phyloP scores from a whole-genome alignment of 108 stramenopile genomes.

The Fistulifera pelliculosa region DNA sequence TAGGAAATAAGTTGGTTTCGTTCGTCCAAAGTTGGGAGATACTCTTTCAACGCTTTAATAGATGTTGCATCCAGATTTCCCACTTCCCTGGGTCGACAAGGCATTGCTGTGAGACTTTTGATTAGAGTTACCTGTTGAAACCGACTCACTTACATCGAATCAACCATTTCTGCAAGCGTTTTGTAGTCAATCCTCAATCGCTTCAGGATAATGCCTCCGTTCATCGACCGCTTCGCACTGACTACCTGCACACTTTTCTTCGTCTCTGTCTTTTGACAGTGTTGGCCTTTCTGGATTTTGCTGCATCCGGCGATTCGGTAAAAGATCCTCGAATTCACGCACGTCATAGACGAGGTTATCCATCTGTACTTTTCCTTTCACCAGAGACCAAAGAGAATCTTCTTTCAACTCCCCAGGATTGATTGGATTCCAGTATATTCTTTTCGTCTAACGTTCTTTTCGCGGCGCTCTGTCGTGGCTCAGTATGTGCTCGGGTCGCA shows the following conservation, averaged over 20 bases:
- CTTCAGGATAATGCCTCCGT: conserved; percentile 83
- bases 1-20: conserved; percentile 37
- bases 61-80: conserved; percentile 67
- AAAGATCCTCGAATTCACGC: conserved; percentile 84
- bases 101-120: neutral
- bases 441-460: conserved; percentile 71
- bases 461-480: conserved; percentile 10
- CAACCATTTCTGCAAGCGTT: conserved; percentile 53
- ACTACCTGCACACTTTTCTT: conserved; percentile 84
- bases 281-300: conserved; percentile 39
- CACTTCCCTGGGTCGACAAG: conserved; percentile 32
- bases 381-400: conserved; percentile 80
- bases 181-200: conserved; percentile 63
- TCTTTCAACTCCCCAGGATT: conserved; percentile 67
- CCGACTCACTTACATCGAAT: conserved; percentile 59
- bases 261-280: no score
- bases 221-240: conserved; percentile 86
- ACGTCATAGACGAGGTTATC: conserved; percentile 62
- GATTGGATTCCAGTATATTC: conserved; percentile 89
- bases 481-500: conserved; percentile 26
- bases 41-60: conserved; percentile 66
- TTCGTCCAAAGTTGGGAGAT: conserved; percentile 71
- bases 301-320: conserved; percentile 68
- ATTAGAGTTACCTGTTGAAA: no score
- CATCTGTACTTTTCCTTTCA: conserved; percentile 54